Evolutionary conservation across 192 early-diverging fungal genomes (phyloP).

Genomic region (Backusella liffmaniae): DNA sequence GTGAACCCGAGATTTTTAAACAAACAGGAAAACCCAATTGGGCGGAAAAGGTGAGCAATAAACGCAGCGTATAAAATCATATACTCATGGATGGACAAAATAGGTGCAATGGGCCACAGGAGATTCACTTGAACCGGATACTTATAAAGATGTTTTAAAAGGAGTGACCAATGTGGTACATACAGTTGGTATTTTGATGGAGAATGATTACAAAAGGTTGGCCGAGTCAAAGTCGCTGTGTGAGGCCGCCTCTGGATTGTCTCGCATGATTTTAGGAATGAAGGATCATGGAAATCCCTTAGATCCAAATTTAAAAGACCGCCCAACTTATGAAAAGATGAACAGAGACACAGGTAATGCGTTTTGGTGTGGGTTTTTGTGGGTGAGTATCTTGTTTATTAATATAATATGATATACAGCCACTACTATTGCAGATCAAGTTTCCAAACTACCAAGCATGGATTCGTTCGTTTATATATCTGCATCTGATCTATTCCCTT

Average conservation of each 20-base stretch:
- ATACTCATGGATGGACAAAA: background rate
- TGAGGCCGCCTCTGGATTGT: constrained; percentile 33
- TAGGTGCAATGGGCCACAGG: constrained; percentile 61
- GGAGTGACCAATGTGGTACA: constrained; percentile 69
- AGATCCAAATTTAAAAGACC: constrained; percentile 34
- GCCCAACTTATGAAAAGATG: constrained; percentile 57
- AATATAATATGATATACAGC: constrained; percentile 33
- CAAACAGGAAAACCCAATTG: constrained; percentile 22
- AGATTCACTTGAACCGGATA: constrained; percentile 60
- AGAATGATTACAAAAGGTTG: constrained; percentile 64
- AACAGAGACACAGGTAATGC: constrained; percentile 69
- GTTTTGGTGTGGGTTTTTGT: background rate
- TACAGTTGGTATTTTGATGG: constrained; percentile 69
- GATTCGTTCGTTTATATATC: constrained; percentile 68
- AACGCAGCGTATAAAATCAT: background rate
- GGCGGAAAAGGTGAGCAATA: constrained; percentile 27
- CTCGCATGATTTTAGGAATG: constrained; percentile 25
- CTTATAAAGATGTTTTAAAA: constrained; percentile 49
- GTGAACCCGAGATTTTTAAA: constrained; percentile 17
- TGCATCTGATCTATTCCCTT: constrained; percentile 61
- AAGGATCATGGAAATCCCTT: constrained; percentile 47
- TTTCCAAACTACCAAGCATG: constrained; percentile 39
- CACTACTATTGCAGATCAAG: constrained; percentile 53
- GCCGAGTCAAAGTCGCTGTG: constrained; percentile 33
- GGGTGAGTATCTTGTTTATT: too few species aligned